Evolutionary conservation across 495 filamentous ascomycete species (phyloP).

Genomic region (Geoglossum glabrum): DNA sequence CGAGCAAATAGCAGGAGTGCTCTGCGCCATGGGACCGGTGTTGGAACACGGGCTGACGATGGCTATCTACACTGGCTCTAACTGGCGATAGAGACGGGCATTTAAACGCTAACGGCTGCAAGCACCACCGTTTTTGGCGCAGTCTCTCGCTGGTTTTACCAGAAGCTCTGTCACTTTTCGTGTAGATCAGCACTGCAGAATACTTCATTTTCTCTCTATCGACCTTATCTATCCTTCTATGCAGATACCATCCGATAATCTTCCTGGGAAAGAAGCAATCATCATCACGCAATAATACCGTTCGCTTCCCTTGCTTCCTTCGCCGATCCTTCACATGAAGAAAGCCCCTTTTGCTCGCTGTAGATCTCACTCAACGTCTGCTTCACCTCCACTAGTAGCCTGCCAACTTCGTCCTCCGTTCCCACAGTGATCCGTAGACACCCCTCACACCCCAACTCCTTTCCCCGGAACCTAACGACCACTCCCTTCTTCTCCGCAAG

Average conservation of each 20-base stretch:
- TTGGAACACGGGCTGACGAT: neutral
- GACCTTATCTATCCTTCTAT: neutral
- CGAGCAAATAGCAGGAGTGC: neutral
- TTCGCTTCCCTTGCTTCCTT: neutral
- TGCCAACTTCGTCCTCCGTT: conserved; percentile 65
- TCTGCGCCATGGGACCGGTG: neutral
- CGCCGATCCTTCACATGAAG: neutral
- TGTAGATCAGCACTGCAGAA: neutral
- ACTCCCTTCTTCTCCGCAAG: conserved; percentile 78
- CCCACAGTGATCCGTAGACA: conserved; percentile 86
- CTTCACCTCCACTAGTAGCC: conserved; percentile 48
- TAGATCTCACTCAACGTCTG: conserved; percentile 35
- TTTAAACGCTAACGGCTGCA: neutral
- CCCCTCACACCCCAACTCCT: conserved; percentile 73
- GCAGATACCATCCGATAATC: neutral
- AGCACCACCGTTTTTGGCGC: neutral
- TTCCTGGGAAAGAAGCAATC: neutral
- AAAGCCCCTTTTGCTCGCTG: neutral
- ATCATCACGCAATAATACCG: neutral
- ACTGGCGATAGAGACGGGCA: neutral
- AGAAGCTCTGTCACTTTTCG: neutral
- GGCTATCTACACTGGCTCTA: neutral
- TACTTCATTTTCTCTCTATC: neutral
- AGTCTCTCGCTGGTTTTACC: neutral
- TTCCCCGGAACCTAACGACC: conserved; percentile 82